Evolutionary conservation across 2,329 filamentous ascomycete species (phyloP).

Genomic region (Nemania sp.): DNA sequence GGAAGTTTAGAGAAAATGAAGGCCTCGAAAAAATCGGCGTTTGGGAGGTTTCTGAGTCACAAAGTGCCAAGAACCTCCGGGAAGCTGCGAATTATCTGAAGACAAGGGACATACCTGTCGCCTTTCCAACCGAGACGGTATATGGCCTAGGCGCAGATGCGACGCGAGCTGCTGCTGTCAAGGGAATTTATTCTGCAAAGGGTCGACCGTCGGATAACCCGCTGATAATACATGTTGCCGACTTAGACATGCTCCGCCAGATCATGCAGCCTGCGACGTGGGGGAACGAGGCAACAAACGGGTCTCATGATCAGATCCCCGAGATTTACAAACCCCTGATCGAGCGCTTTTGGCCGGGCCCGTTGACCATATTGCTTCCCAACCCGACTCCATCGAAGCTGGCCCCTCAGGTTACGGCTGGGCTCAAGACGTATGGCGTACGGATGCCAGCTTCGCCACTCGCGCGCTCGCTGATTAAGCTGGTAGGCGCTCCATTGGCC

Average conservation of each 20-base stretch:
- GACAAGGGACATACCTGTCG: constrained; percentile 74
- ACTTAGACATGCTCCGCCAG: constrained; percentile 72
- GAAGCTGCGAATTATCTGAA: constrained; percentile 70
- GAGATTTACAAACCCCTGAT: constrained; percentile 79
- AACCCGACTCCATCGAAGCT: constrained; percentile 71
- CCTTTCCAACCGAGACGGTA: constrained; percentile 96
- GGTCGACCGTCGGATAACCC: constrained; percentile 92
- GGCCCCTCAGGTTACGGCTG: constrained; percentile 90
- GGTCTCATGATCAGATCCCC: constrained; percentile 59
- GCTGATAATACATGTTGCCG: constrained; percentile 88
- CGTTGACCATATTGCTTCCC: constrained; percentile 86
- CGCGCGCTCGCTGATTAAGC: constrained; percentile 84
- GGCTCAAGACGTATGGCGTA: constrained; percentile 81
- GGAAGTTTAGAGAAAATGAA: constrained; percentile 34
- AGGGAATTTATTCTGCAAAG: constrained; percentile 92
- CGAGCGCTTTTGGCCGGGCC: constrained; percentile 88
- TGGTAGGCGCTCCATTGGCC: constrained; percentile 78
- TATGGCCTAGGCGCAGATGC: constrained; percentile 97
- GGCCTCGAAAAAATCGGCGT: constrained; percentile 32
- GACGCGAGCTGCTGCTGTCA: constrained; percentile 79
- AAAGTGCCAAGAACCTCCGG: constrained; percentile 49
- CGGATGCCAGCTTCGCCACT: constrained; percentile 86
- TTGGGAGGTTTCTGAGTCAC: constrained; percentile 37
- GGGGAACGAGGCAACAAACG: constrained; percentile 33
- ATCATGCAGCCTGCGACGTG: constrained; percentile 52